Evolutionary conservation across 495 filamentous ascomycete species (phyloP), one percentile per base, ranked within the genome.

Genomic region (Staphylotrichum tortipilum): DNA sequence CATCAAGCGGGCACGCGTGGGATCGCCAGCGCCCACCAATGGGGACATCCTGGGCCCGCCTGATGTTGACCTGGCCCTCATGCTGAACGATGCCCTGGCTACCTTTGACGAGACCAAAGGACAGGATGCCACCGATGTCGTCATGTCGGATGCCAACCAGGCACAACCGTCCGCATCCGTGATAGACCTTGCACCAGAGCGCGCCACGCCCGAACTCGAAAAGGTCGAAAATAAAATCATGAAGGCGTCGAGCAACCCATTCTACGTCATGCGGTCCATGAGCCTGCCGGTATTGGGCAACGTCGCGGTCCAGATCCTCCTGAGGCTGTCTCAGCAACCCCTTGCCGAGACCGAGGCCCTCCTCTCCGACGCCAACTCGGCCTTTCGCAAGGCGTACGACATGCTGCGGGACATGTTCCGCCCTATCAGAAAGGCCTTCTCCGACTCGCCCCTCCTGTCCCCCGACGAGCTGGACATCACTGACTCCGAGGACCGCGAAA

Each of bases 381-480:
- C 89, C 40, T 79, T 86, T 49, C 79, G 84, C 7, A 85, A 85
- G 60, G 82, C 86, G n/a, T 96, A 94, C 66, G 74, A 76, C 5
- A 82, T 83, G 7, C 78, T 95, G 58, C 85, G 86, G 60, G 78
- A 80, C 3, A 76, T 90, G 1, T 94, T 95, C 54, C 82, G 89
- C 48, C 77, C 86, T 41, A 86, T 87, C 4, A 88, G 90, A 58
- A 79, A 81, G 49, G 75, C 88, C 3, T 94, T 94, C 60, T 87
- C 82, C 3, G 74, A 79, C 17, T 71, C 82, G 6, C 69, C 77
- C 39, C 78, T 84, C 0, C 87, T 95, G 37, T 79, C 94, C 23
- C 74, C 82, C 0, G 77, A 81, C 26, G 81, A 88, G 41, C 72
- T 96, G 4, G 83, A 87, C 30, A 78, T 92, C 43, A 73, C 74